Percentiles rank a stretch among this genome's conserved stretches.
Evolutionary conservation across 1,284 basidiomycete genomes (phyloP).

Genomic region (Sutorius eximius): DNA sequence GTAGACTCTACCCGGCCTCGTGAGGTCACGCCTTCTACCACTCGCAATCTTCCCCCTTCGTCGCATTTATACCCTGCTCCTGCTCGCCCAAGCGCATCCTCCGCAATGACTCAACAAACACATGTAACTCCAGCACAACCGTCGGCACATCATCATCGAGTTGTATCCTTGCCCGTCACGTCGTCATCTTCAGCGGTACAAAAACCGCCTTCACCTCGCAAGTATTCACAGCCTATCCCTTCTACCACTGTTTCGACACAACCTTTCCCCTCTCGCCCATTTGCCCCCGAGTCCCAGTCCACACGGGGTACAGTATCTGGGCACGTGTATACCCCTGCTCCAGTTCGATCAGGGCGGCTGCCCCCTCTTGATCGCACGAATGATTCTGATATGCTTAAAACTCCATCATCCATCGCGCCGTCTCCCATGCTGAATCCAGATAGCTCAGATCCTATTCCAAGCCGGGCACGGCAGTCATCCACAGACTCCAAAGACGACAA

Average conservation of each 20-base stretch:
- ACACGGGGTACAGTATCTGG: slow-evolving; percentile 20
- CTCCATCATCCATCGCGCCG: slow-evolving; percentile 53
- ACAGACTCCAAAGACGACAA: slow-evolving; percentile 38
- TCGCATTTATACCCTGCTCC: slow-evolving; percentile 26
- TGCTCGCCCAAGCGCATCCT: slow-evolving; percentile 20
- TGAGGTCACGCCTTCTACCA: slow-evolving; percentile 15
- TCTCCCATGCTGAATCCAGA: slow-evolving; percentile 38
- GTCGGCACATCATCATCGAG: slow-evolving; percentile 28
- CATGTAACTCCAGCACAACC: slow-evolving; percentile 24
- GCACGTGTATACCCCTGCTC: slow-evolving; percentile 26
- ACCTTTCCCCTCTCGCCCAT: slow-evolving; percentile 32
- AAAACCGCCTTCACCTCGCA: slow-evolving; percentile 33
- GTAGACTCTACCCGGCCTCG: slow-evolving; percentile 27
- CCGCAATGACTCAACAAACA: slow-evolving; percentile 21
- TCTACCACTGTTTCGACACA: slow-evolving; percentile 28
- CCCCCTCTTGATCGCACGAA: slow-evolving; percentile 28
- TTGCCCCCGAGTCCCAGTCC: slow-evolving; percentile 15
- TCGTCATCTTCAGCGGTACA: slow-evolving; percentile 17
- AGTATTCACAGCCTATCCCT: slow-evolving; percentile 32
- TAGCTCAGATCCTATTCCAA: slow-evolving; percentile 15
- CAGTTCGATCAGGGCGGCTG: slow-evolving; percentile 15
- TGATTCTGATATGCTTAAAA: slow-evolving; percentile 48
- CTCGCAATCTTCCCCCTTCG: slow-evolving; percentile 22
- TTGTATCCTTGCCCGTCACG: slow-evolving; percentile 30
- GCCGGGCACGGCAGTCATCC: slow-evolving; percentile 26